Evolutionary conservation across 306 rosid genomes (phyloP).

Genomic region (Prunus armeniaca): DNA sequence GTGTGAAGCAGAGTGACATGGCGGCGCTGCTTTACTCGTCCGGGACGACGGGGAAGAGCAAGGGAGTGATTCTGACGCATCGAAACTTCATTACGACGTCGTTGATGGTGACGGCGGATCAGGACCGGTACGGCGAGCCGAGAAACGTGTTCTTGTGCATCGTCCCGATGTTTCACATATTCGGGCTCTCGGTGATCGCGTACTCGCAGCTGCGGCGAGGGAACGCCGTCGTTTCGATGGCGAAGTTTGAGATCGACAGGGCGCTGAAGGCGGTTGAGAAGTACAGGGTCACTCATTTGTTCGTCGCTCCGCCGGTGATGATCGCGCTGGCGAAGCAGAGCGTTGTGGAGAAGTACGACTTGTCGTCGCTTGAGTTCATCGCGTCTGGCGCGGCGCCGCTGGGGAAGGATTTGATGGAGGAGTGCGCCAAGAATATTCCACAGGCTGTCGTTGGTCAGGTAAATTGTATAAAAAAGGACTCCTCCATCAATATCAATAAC

Average conservation of each 20-base stretch:
- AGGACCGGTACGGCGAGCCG: conserved; percentile 30
- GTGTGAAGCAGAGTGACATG: conserved; percentile 28
- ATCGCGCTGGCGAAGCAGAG: conserved; percentile 10
- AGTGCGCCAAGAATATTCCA: too few relatives aligned
- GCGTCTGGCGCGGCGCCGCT: too few relatives aligned
- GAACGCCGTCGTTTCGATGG: conserved; percentile 2
- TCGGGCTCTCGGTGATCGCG: conserved; percentile 26
- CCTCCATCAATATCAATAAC: too few relatives aligned
- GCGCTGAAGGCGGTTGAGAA: conserved; percentile 7
- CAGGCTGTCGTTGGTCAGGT: too few relatives aligned
- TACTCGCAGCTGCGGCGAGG: conserved; percentile 34
- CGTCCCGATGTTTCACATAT: conserved; percentile 44
- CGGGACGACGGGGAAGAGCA: conserved; percentile 48
- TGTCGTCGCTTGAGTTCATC: neutral
- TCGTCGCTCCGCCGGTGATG: conserved; percentile 12
- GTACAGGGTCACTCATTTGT: conserved; percentile 5
- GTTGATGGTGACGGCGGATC: conserved; percentile 29
- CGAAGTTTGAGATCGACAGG: neutral
- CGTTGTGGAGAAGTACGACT: neutral
- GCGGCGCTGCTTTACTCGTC: conserved; percentile 54
- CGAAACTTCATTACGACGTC: conserved; percentile 43
- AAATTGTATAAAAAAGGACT: too few relatives aligned
- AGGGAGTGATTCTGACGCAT: conserved; percentile 50
- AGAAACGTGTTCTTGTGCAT: conserved; percentile 39
- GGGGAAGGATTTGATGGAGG: too few relatives aligned